A percentile compares a stretch with the other conserved stretches of the same genome.
Evolutionary conservation across 176 grass and related monocot genomes (phyloP).

Genomic region (Stipa capillata): DNA sequence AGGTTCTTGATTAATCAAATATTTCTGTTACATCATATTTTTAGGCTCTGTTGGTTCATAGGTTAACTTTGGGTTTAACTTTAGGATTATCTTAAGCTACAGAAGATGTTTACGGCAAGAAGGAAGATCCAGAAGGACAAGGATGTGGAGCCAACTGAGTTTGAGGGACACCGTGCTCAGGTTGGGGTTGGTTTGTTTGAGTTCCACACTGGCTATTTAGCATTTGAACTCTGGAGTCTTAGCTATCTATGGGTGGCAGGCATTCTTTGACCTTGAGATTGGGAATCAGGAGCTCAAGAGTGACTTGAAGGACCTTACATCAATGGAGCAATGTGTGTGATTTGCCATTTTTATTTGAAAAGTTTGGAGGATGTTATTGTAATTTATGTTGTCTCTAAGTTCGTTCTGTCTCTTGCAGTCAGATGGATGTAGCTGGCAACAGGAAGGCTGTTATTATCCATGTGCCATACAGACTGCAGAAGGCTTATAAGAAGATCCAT

Average conservation of each 20-base stretch:
- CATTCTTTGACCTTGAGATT: slow-evolving; percentile 72
- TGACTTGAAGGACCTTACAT: slow-evolving; percentile 79
- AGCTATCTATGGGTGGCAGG: slow-evolving; percentile 10
- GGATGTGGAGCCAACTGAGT: slow-evolving; percentile 57
- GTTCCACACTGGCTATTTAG: not conserved
- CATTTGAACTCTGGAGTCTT: not conserved
- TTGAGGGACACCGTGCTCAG: slow-evolving; percentile 70
- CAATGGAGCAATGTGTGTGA: slow-evolving; percentile 37
- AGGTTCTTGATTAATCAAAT: not conserved
- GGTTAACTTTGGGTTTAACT: too few species aligned
- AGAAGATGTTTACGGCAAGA: slow-evolving; percentile 58
- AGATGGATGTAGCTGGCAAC: slow-evolving; percentile 57
- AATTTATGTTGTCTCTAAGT: not conserved
- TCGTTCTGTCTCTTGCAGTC: slow-evolving; percentile 26
- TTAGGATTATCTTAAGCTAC: too few species aligned
- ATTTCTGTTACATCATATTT: not conserved
- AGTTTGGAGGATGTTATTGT: not conserved
- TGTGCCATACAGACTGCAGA: slow-evolving; percentile 60
- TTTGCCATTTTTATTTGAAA: not conserved
- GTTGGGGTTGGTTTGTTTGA: slow-evolving; percentile 19
- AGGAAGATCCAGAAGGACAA: slow-evolving; percentile 77
- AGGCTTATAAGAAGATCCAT: slow-evolving; percentile 67
- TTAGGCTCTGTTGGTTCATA: not conserved
- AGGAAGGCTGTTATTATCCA: slow-evolving; percentile 65
- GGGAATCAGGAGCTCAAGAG: slow-evolving; percentile 63